Conservation (phyloP, 257 asterid genomes). For the Ilex aquifolium region DNA sequence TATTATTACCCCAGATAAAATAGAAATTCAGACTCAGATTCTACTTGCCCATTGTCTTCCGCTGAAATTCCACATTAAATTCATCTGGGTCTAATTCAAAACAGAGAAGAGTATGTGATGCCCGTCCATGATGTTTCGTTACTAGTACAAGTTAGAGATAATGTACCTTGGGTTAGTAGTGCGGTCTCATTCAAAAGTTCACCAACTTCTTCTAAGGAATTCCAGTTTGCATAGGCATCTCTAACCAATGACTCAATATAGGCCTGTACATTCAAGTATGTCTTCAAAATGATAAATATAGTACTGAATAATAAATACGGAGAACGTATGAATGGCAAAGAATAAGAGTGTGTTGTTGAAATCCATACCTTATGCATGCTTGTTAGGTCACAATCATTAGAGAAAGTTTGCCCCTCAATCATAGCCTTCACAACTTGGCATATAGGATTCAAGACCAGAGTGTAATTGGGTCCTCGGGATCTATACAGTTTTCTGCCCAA, state of each 20-base stretch:
- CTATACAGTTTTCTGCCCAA: slow-evolving; percentile 44
- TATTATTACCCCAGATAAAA: no score
- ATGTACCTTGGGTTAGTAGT: slow-evolving; percentile 39
- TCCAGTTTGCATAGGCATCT: slow-evolving; percentile 54
- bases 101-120: no score
- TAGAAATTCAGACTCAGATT: no score
- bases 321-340: no score
- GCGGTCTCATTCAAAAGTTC: slow-evolving; percentile 24
- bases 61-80: no score
- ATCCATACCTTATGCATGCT: slow-evolving; percentile 16
- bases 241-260: slow-evolving; percentile 35
- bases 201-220: slow-evolving; percentile 40
- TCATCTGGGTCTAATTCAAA: no score
- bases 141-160: not conserved
- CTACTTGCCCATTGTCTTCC: no score
- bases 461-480: slow-evolving; percentile 23
- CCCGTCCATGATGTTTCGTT: no score
- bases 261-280: slow-evolving; percentile 14
- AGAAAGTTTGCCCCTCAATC: slow-evolving; percentile 29
- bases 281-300: no score
- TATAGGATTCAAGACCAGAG: slow-evolving; percentile 34
- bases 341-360: no score
- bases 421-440: slow-evolving; percentile 46
- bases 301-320: no score
- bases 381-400: slow-evolving; percentile 15